Conservation (phyloP, 768 basidiomycete species). For the Collybia mongolica region DNA sequence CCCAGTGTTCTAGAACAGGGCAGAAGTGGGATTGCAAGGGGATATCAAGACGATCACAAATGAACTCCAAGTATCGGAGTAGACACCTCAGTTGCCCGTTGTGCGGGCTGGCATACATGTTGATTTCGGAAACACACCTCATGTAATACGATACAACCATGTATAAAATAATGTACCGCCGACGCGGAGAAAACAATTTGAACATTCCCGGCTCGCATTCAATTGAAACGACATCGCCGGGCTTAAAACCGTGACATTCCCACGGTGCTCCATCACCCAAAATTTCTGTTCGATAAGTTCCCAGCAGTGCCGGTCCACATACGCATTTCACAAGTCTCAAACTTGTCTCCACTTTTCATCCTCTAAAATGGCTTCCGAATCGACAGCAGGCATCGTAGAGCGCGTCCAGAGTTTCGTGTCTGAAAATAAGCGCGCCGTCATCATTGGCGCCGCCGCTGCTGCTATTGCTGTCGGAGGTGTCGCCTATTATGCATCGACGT, state of each 20-base stretch:
- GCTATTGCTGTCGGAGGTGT: constrained; percentile 70
- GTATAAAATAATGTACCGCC: no score
- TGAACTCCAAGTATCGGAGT: neutral
- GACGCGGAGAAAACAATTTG: no score
- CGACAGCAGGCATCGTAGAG: constrained; percentile 39
- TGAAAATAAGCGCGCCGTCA: constrained; percentile 76
- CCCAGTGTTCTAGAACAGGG: constrained; percentile 88
- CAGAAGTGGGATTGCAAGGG: constrained; percentile 83
- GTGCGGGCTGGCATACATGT: no score
- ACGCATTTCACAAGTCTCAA: neutral
- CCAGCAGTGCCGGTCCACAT: constrained; percentile 1
- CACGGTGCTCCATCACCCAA: neutral
- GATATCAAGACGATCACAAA: constrained; percentile 64
- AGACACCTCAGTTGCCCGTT: no score
- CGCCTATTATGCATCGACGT: constrained; percentile 72
- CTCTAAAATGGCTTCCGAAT: constrained; percentile 16
- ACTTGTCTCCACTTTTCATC: neutral
- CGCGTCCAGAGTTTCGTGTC: constrained; percentile 68
- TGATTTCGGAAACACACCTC: no score
- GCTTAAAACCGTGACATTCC: constrained; percentile 16
- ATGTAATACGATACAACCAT: neutral
- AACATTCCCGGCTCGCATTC: no score
- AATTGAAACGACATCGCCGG: constrained; percentile 46
- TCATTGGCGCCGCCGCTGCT: constrained; percentile 72
- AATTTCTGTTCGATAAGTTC: constrained; percentile 4